Conservation (phyloP, 805 yeast species). For the Ascoidea rubescens region DNA sequence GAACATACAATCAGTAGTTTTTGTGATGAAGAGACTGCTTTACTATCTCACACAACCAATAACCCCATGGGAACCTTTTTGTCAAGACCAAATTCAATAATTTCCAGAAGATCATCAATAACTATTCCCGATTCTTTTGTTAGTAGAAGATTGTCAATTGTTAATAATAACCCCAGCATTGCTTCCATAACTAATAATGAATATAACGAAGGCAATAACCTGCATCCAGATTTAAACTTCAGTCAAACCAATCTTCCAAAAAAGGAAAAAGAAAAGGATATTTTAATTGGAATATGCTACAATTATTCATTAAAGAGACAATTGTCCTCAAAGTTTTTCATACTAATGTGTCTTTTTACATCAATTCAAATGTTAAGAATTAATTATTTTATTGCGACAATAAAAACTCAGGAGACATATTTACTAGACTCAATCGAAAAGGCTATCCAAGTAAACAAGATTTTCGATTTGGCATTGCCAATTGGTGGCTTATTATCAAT, state of each 20-base stretch:
- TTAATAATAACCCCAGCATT: no score
- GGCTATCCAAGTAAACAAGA: constrained; percentile 50
- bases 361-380: constrained; percentile 83
- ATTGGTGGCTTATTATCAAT: constrained; percentile 78
- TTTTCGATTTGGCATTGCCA: constrained; percentile 80
- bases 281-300: constrained; percentile 5
- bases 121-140: background rate
- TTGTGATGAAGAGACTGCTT: background rate
- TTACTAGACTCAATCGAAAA: constrained; percentile 36
- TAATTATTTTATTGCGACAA: constrained; percentile 86
- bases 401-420: constrained; percentile 68
- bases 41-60: background rate
- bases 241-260: background rate
- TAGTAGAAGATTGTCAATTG: background rate
- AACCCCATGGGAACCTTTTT: background rate
- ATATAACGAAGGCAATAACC: background rate
- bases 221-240: no score
- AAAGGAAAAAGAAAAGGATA: constrained; percentile 5
- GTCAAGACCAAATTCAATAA: background rate
- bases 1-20: background rate
- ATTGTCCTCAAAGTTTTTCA: constrained; percentile 55
- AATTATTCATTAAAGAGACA: constrained; percentile 20
- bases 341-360: constrained; percentile 64
- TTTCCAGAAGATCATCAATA: background rate
- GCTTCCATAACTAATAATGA: background rate